Evolutionary conservation across 306 rosid genomes (phyloP).

Genomic region (Fragaria nilgerrensis): DNA sequence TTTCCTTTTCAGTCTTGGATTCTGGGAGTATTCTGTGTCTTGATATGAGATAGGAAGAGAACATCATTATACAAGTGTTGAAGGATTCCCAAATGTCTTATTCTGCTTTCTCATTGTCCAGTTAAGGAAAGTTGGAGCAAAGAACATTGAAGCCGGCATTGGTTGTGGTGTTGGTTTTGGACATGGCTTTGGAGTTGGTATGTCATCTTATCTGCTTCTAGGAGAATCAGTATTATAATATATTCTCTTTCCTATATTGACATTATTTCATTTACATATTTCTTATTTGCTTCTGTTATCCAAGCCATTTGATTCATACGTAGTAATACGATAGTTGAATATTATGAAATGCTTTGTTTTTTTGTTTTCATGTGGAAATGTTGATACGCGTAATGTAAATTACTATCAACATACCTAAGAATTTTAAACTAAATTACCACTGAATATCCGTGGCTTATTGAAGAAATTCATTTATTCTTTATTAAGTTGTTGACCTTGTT

Average conservation of each 20-base stretch:
- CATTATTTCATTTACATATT: background rate
- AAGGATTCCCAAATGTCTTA: background rate
- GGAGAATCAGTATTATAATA: background rate
- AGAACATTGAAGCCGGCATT: constrained; percentile 73
- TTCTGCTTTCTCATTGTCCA: constrained; percentile 23
- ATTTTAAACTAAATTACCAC: background rate
- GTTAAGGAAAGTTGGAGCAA: constrained; percentile 89
- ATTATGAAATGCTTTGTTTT: background rate
- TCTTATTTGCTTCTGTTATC: background rate
- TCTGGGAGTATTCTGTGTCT: background rate
- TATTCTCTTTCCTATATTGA: background rate
- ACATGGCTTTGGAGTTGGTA: constrained; percentile 98
- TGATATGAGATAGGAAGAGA: background rate
- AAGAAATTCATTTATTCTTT: background rate
- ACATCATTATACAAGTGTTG: background rate
- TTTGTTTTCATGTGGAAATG: background rate
- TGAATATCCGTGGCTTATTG: background rate
- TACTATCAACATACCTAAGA: background rate
- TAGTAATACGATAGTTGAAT: too few species aligned
- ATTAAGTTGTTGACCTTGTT: background rate
- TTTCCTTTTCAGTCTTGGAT: background rate
- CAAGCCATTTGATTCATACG: background rate
- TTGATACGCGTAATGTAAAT: background rate
- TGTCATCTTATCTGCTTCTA: constrained; percentile 23
- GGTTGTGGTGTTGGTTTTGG: constrained; percentile 99